Base-by-base conservation (phyloP, 257 asterid genomes). In the Salvia miltiorrhiza region DNA sequence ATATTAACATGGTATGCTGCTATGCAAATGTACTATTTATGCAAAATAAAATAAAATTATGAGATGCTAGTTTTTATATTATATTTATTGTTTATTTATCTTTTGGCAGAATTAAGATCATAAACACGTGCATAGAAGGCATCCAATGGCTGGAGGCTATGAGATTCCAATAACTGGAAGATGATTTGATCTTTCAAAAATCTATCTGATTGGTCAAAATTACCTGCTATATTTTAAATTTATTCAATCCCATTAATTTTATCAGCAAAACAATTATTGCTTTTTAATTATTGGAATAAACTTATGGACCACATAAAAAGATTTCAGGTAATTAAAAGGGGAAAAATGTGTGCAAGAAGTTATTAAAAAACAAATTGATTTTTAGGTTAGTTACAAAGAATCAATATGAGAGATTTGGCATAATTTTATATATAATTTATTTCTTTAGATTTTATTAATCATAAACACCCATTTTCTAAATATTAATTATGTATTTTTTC, bases 41-140 rank as follows among this genome's bases (percentile, higher is more conserved):
- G 52, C 32, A 19, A n/a, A 9, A 20, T 65, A 32, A 19, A 24
- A 23, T 24, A 13, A 10, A 40, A 20, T 7, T 40, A 20, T 55
- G 44, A 13, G 40, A 41, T 59, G 16, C 17, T 47, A 58, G 3
- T 60, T 47, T 14, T 35, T n/a, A 10, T 17, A 0, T 35, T n/a
- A 10, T 17, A 0, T 32, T 3, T 26, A 16, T 14, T 37, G 14
- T 17, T 21, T 41, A 2, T 26, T 1, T 26, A 11, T 24, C 28
- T 14, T 62, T 33, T 6, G 30, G 75, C 33, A 63, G 23, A 73
- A 62, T 50, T 32, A 61, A 62, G 67, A 9, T 72, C 69, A 67
- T 41, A 71, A 72, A 72, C 74, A 78, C 82, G 79, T 78, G 79
- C 76, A 69, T 26, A 1, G 78, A 73, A 65, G 67, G 82, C 73